Conservation (phyloP, 257 asterid species). For the Ajuga chamaepitys region DNA sequence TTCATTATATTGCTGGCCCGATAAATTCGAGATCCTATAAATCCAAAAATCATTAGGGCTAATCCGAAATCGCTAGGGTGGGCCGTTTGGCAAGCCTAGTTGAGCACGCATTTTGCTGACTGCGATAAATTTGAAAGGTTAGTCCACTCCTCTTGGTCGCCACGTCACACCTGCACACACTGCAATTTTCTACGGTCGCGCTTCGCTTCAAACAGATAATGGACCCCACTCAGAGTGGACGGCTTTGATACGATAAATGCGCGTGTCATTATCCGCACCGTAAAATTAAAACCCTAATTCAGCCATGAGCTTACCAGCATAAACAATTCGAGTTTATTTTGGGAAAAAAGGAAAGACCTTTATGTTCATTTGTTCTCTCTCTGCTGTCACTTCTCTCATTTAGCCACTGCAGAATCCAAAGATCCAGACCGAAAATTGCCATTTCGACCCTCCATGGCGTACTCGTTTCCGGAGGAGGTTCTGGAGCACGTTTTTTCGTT, state of each 20-base stretch:
- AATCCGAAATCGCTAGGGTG: too few relatives aligned
- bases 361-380: constrained; percentile 37
- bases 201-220: constrained; percentile 31
- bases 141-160: constrained; percentile 18
- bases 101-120: too few relatives aligned
- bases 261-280: constrained; percentile 10
- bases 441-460: constrained; percentile 46
- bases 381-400: neutral
- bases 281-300: constrained; percentile 37
- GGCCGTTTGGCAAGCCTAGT: too few relatives aligned
- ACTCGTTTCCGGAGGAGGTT: constrained; percentile 81
- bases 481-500: constrained; percentile 81
- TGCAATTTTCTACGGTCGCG: constrained; percentile 31
- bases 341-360: constrained; percentile 28
- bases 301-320: constrained; percentile 26
- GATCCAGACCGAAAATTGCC: constrained; percentile 29
- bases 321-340: constrained; percentile 12
- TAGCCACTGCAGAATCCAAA: constrained; percentile 6
- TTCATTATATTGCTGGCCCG: too few relatives aligned
- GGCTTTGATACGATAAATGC: neutral
- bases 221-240: constrained; percentile 4
- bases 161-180: constrained; percentile 18
- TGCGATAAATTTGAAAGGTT: neutral
- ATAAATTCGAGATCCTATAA: too few relatives aligned
- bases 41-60: too few relatives aligned